Base-by-base conservation (phyloP, 495 filamentous ascomycete genomes). In the Penicilliopsis zonata region DNA sequence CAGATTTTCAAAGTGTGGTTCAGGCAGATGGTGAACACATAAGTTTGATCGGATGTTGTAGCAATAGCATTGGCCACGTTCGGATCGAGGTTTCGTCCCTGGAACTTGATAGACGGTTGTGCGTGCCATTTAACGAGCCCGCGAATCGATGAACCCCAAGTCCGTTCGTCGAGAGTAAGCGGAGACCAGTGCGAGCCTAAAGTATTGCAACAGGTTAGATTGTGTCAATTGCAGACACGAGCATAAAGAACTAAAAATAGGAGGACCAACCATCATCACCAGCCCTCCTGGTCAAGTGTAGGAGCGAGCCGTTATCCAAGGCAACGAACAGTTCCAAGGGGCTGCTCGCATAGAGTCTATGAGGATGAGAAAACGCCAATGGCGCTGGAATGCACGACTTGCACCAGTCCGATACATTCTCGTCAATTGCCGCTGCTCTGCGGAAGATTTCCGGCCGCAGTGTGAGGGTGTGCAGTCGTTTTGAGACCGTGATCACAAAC, bases 1-100 rank as follows among this genome's bases (percentile, higher is more conserved):
- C 87, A 94, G 17, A 84, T 74, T 46, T 82, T 78, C 45, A 99
- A 54, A 2, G 74, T 79, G 44, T 96, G 86, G 40, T 96, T 82
- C 24, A 95, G 51, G 43, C 78, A 88, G 17, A 90, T 72, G 0
- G 85, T 85, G 44, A 92, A 90, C 1, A 92, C 66, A 45, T 86
- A 67, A 1, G 70, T 76, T 13, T 70, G 66, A 41, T 78, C 71
- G 14, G 78, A 72, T 26, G 78, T 76, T 19, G 67, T 62, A 23
- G 66, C 61, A 34, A 85, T 73, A 13, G 80, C 74, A 18, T 69
- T 72, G 14, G 74, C 70, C 10, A 72, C 61, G 28, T 67, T 77
- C 33, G 70, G 41, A 40, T 87, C 80, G 43, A 90, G 63, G 33
- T 68, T 76, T 31, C 67, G 54, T 47, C 76, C 74, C 30, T 74